phyloP scores from a whole-genome alignment of 169 alveolate species.

The Theileria orientalis region DNA sequence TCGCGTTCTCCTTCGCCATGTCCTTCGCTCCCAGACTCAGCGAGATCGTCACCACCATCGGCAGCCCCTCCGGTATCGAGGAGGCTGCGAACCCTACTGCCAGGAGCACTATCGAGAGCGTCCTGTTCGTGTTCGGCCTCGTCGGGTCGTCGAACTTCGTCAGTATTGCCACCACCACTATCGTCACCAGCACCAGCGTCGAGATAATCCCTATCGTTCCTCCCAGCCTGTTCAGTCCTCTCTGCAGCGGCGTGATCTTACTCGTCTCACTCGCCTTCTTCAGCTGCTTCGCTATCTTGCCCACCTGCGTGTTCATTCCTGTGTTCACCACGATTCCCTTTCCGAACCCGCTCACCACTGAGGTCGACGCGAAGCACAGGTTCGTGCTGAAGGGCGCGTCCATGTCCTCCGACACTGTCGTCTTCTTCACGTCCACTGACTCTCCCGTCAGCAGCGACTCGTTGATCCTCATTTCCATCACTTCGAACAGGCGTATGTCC shows the following conservation, averaged over 20 bases:
- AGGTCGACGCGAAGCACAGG: conserved; percentile 90
- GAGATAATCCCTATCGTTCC: conserved; percentile 84
- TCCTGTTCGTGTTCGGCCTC: conserved; percentile 80
- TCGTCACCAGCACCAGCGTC: conserved; percentile 63
- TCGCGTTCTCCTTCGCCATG: conserved; percentile 92
- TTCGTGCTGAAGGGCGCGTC: conserved; percentile 84
- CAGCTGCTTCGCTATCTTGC: conserved; percentile 92
- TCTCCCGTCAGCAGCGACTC: conserved; percentile 95
- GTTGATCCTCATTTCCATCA: conserved; percentile 87
- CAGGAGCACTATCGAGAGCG: conserved; percentile 86
- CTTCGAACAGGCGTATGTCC: conserved; percentile 88
- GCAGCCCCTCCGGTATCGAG: conserved; percentile 98
- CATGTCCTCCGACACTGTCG: conserved; percentile 71
- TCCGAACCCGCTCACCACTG: conserved; percentile 90
- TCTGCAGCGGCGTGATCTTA: conserved; percentile 80
- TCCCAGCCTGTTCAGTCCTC: conserved; percentile 81
- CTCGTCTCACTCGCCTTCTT: conserved; percentile 78
- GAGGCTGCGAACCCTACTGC: conserved; percentile 93
- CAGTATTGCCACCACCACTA: conserved; percentile 78
- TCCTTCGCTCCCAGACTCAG: conserved; percentile 90
- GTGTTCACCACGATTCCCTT: conserved; percentile 88
- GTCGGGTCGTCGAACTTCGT: conserved; percentile 83
- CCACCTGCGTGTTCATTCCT: conserved; percentile 92
- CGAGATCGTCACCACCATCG: conserved; percentile 96
- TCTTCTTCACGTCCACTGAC: conserved; percentile 83